A percentile compares a stretch with the other conserved stretches of the same genome.
These are phyloP conservation scores for Xylaria sp. DNA, from an alignment of 495 filamentous ascomycete genomes.

Conservation along the genomic window DNA sequence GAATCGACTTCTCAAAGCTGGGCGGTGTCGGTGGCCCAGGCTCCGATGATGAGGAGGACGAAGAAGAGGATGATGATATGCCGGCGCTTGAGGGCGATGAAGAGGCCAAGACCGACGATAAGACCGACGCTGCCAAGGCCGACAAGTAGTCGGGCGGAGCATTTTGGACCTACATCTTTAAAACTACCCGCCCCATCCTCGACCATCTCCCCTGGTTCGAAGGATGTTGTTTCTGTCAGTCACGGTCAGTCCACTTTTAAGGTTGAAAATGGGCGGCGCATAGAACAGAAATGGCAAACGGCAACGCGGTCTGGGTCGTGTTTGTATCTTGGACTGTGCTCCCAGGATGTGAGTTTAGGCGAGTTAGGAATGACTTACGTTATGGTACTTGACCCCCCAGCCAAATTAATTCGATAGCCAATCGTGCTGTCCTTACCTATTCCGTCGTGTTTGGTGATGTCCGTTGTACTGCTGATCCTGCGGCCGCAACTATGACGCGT, in stretches of 20 bases:
- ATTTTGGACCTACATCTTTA: conserved; percentile 5
- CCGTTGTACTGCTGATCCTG: neutral
- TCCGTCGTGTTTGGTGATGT: neutral
- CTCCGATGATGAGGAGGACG: conserved; percentile 68
- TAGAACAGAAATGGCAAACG: conserved; percentile 23
- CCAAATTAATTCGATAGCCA: conserved; percentile 20
- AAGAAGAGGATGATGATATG: conserved; percentile 53
- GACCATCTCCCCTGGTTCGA: neutral
- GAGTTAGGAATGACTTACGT: conserved; percentile 25
- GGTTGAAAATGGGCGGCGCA: conserved; percentile 18
- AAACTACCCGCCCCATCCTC: conserved; percentile 16
- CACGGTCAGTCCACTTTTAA: conserved; percentile 15
- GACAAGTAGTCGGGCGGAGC: conserved; percentile 16
- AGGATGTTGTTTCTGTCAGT: conserved; percentile 21
- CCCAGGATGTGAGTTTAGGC: conserved; percentile 23
- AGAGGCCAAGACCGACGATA: conserved; percentile 44
- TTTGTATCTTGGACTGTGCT: conserved; percentile 15
- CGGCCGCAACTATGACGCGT: neutral
- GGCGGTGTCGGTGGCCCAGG: conserved; percentile 66
- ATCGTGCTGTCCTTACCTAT: neutral
- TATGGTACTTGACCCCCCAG: conserved; percentile 12
- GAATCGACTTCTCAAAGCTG: conserved; percentile 93
- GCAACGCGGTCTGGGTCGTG: conserved; percentile 22
- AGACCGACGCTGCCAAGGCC: conserved; percentile 11
- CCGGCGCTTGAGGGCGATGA: conserved; percentile 57